phyloP scores from a whole-genome alignment of 164 flowering plant species.

The Tetrastigma voinierianum region DNA sequence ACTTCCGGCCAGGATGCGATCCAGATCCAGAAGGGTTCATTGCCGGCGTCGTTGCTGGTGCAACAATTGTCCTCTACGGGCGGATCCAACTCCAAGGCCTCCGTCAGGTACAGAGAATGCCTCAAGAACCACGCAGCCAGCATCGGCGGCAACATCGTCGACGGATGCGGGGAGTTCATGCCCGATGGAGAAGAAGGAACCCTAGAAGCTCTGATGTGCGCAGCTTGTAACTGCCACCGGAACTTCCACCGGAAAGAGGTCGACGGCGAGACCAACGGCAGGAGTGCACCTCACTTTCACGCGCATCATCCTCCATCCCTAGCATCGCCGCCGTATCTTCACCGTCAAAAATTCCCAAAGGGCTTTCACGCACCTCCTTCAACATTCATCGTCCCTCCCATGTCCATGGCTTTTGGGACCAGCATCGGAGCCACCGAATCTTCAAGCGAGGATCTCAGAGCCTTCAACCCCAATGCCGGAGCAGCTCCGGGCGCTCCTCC shows the following conservation, averaged over 20 bases:
- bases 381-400: slow-evolving; percentile 19
- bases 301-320: slow-evolving; percentile 27
- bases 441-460: slow-evolving; percentile 36
- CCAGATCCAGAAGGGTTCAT: background rate
- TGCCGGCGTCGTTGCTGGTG: background rate
- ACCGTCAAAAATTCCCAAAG: slow-evolving; percentile 16
- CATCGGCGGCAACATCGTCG: slow-evolving; percentile 32
- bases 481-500: slow-evolving; percentile 13
- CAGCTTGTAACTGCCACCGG: slow-evolving; percentile 49
- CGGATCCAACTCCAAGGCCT: slow-evolving; percentile 6
- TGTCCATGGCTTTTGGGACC: slow-evolving; percentile 29
- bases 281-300: slow-evolving; percentile 16
- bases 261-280: slow-evolving; percentile 20
- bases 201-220: slow-evolving; percentile 27
- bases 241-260: slow-evolving; percentile 44
- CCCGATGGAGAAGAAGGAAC: slow-evolving; percentile 37
- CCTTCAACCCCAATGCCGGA: slow-evolving; percentile 15
- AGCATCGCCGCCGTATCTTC: slow-evolving; percentile 16
- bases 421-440: slow-evolving; percentile 29
- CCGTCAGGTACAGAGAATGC: slow-evolving; percentile 34
- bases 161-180: slow-evolving; percentile 55
- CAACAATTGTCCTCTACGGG: background rate
- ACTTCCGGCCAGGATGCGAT: slow-evolving; percentile 1
- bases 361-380: slow-evolving; percentile 11
- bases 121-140: slow-evolving; percentile 46